These are phyloP conservation scores for Hymenoscyphus albidus DNA, from an alignment of 2,329 filamentous ascomycete genomes.

Conservation along the genomic window DNA sequence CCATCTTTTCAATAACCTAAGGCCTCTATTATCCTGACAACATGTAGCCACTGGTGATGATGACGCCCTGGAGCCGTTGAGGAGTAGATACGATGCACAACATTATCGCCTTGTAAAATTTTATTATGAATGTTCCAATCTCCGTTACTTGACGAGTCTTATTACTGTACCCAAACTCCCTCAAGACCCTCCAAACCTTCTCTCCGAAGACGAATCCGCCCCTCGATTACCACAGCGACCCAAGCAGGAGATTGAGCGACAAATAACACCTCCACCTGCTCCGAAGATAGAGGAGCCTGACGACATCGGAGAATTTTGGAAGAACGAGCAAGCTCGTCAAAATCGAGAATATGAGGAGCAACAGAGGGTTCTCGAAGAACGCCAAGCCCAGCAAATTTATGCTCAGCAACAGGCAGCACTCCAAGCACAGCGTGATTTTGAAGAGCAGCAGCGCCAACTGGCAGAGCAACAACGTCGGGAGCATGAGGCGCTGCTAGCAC, in stretches of 20 bases:
- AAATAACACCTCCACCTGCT: constrained; percentile 65
- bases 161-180: constrained; percentile 96
- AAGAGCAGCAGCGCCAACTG: constrained; percentile 85
- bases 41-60: constrained; percentile 79
- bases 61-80: constrained; percentile 83
- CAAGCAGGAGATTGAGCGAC: constrained; percentile 67
- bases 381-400: constrained; percentile 75
- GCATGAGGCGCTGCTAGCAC: constrained; percentile 81
- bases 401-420: constrained; percentile 79
- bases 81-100: constrained; percentile 87
- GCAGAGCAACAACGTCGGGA: constrained; percentile 87
- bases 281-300: constrained; percentile 77
- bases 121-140: constrained; percentile 98
- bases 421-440: constrained; percentile 90
- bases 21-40: constrained; percentile 10
- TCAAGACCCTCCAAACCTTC: constrained; percentile 85
- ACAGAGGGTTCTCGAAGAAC: constrained; percentile 81
- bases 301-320: constrained; percentile 98
- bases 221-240: constrained; percentile 78
- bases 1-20: neutral
- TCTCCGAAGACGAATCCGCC: constrained; percentile 78
- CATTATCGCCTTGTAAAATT: constrained; percentile 96
- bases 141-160: constrained; percentile 91
- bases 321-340: constrained; percentile 82
- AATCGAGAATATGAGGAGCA: constrained; percentile 95